Conservation (phyloP, 345 rosid genomes). For the Arabis hirsuta region DNA sequence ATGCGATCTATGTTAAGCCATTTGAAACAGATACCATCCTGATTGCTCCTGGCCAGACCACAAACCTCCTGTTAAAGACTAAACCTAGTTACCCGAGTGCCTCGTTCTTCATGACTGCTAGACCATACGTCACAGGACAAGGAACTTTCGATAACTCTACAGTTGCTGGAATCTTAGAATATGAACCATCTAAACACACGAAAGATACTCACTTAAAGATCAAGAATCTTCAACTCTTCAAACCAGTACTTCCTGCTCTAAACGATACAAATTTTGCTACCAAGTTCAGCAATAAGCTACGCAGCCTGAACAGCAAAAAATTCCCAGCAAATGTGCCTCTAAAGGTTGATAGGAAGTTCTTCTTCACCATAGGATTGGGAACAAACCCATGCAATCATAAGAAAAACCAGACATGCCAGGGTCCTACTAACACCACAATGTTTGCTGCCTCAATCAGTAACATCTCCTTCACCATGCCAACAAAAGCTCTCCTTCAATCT, state of each 20-base stretch:
- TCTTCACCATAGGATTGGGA: constrained; percentile 63
- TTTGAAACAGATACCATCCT: constrained; percentile 46
- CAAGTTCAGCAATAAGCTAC: constrained; percentile 53
- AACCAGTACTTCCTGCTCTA: constrained; percentile 56
- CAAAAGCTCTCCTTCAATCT: constrained; percentile 66
- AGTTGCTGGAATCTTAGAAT: constrained; percentile 48
- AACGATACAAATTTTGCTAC: constrained; percentile 61
- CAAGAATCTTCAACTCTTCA: constrained; percentile 52
- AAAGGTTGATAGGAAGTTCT: constrained; percentile 54
- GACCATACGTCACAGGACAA: constrained; percentile 69
- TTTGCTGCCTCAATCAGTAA: constrained; percentile 70
- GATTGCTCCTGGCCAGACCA: constrained; percentile 49
- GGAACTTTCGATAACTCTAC: constrained; percentile 57
- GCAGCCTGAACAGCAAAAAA: constrained; percentile 48
- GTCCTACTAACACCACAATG: constrained; percentile 70
- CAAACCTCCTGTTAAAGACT: constrained; percentile 45
- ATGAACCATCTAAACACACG: constrained; percentile 36
- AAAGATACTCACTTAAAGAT: background rate
- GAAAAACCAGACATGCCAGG: constrained; percentile 65
- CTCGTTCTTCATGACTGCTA: constrained; percentile 60
- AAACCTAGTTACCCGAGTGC: constrained; percentile 44
- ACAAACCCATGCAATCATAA: constrained; percentile 55
- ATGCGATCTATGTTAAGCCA: constrained; percentile 48
- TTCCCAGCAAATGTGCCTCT: constrained; percentile 67
- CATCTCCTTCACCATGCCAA: constrained; percentile 62